Conservation (phyloP, 805 yeast genomes). For the Monosporozyma aerobia region DNA sequence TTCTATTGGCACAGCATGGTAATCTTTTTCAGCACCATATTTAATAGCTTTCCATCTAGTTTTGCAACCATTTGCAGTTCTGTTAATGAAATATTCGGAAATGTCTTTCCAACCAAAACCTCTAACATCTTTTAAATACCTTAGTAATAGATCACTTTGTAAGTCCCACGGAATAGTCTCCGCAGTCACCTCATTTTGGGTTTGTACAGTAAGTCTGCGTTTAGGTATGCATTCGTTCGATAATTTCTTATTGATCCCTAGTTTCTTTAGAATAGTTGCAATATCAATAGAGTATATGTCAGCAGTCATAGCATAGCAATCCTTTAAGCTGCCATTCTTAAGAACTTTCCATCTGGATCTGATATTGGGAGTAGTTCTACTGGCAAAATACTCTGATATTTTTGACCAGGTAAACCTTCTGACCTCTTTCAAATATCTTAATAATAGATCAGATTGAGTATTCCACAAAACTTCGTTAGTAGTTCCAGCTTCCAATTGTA, state of each 20-base stretch:
- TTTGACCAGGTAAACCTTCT: conserved; percentile 86
- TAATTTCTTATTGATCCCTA: too few species aligned
- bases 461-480: conserved; percentile 60
- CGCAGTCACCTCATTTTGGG: too few species aligned
- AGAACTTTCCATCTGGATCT: conserved; percentile 83
- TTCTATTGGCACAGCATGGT: conserved; percentile 19
- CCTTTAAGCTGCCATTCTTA: conserved; percentile 35
- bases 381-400: conserved; percentile 65
- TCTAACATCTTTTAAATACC: conserved; percentile 72
- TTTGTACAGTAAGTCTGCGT: conserved; percentile 3
- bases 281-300: neutral
- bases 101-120: conserved; percentile 87
- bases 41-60: neutral
- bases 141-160: conserved; percentile 58
- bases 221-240: too few species aligned
- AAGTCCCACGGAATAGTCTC: conserved; percentile 52
- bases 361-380: conserved; percentile 81
- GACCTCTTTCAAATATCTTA: conserved; percentile 70
- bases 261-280: neutral
- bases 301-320: neutral
- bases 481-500: neutral
- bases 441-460: conserved; percentile 60
- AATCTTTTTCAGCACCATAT: neutral
- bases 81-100: conserved; percentile 61
- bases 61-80: conserved; percentile 86